Evolutionary conservation across 495 filamentous ascomycete genomes (phyloP).

Genomic region (Penicillium macrosclerotiorum): DNA sequence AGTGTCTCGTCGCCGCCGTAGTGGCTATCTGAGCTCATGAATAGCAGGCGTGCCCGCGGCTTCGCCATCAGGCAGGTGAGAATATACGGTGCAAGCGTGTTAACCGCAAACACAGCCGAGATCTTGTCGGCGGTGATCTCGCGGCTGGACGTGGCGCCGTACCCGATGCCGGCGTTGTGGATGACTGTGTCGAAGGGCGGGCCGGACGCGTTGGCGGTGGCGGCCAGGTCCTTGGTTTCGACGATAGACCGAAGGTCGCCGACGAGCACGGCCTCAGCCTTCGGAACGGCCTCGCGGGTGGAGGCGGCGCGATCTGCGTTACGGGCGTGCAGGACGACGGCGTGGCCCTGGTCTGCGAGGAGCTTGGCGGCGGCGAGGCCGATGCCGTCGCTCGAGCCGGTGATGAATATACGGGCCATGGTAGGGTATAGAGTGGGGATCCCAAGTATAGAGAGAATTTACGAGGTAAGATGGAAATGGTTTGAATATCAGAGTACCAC

Average conservation of each 20-base stretch:
- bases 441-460: no score
- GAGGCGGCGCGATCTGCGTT: slow-evolving; percentile 47
- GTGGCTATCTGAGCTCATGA: slow-evolving; percentile 52
- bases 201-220: slow-evolving; percentile 42
- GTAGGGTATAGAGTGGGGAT: no score
- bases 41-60: slow-evolving; percentile 49
- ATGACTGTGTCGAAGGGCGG: slow-evolving; percentile 53
- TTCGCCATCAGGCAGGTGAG: slow-evolving; percentile 51
- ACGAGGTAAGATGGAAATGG: no score
- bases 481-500: no score
- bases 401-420: slow-evolving; percentile 59
- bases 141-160: slow-evolving; percentile 27
- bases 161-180: slow-evolving; percentile 57
- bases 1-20: slow-evolving; percentile 44
- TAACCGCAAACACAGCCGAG: slow-evolving; percentile 53
- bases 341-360: slow-evolving; percentile 51
- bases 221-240: slow-evolving; percentile 53
- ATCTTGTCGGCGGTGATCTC: slow-evolving; percentile 45
- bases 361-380: slow-evolving; percentile 49
- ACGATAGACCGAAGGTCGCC: slow-evolving; percentile 50
- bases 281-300: slow-evolving; percentile 43
- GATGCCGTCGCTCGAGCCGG: slow-evolving; percentile 48
- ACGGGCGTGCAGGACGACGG: slow-evolving; percentile 57
- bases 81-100: slow-evolving; percentile 58
- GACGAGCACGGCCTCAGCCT: slow-evolving; percentile 47